Evolutionary conservation across 228 moss, liverwort and hornwort species (phyloP), one percentile per base, ranked within the genome.

Genomic region (Sphagnum fallax): DNA sequence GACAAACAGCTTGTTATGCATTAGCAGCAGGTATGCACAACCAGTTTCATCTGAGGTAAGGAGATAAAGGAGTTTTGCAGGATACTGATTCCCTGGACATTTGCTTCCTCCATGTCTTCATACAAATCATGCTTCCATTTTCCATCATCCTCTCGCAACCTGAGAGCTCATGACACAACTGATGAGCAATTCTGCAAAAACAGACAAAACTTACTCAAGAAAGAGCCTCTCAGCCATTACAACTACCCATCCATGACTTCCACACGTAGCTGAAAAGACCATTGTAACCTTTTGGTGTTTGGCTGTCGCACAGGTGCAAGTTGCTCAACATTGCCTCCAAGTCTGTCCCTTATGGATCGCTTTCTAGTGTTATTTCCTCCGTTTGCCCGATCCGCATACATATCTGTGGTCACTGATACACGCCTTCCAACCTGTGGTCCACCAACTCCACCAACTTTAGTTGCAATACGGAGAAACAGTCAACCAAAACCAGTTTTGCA

Each of bases 101-200:
- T 73, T 62, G 81, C 74, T 5, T 76, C 76, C 50, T 67, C 69
- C 16, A 75, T 78, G 2, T 84, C 78, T 16, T 72, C 70, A 70
- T 51, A 84, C 70, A 79, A 57, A 74, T 84, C 84, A 76, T 84
- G 84, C 71, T 84, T 84, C 84, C 84, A 84, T 69, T 81, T 81
- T 4, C 84, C 84, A 64, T 83, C 83, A 11, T 81, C 4, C 63
- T 76, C 78, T 67, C 78, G 83, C 72, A 64, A 79, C 74, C 78
- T 83, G 80, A 49, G 72, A 13, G 7, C 5, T 15, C 4, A 32
- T 32, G 32, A 32, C 32, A 32, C 32, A 32, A 32, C 32, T 65
- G 14, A 49, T 51, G 6, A 48, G 51, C 14, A 18, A 11, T 32
- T 32, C 32, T 32, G 32, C 32, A 32, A 32, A 32, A 32, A 32